A percentile compares a stretch with the other conserved stretches of the same genome.
Conservation (phyloP, 768 basidiomycete genomes). For the Boletus bicolor region DNA sequence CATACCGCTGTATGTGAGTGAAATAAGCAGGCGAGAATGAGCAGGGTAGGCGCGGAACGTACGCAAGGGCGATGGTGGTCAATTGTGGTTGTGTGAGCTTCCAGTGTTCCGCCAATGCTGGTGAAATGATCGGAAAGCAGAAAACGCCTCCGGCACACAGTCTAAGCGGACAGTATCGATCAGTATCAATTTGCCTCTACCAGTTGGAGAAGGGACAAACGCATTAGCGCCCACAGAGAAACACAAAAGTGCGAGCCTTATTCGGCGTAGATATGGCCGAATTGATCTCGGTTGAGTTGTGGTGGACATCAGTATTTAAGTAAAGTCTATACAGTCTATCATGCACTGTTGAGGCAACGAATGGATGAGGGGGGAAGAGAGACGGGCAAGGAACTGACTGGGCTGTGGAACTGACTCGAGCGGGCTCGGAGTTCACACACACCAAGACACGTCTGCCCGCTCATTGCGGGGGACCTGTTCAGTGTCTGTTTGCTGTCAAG, state of each 20-base stretch:
- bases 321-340: neutral
- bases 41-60: constrained; percentile 38
- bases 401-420: too few species aligned
- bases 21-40: neutral
- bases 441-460: neutral
- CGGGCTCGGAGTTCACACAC: constrained; percentile 1
- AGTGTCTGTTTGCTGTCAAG: neutral
- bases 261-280: constrained; percentile 18
- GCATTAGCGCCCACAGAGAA: constrained; percentile 61
- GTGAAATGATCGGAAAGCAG: constrained; percentile 73
- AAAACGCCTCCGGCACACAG: constrained; percentile 77
- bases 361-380: neutral
- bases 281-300: neutral
- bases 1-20: constrained; percentile 55
- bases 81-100: constrained; percentile 74
- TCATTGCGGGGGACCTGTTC: neutral
- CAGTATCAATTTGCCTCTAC: neutral
- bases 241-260: constrained; percentile 38
- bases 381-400: neutral
- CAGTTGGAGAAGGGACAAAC: constrained; percentile 36
- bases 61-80: constrained; percentile 77
- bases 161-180: constrained; percentile 33
- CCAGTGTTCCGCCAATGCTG: constrained; percentile 53
- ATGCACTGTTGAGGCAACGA: neutral
- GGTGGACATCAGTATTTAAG: constrained; percentile 12